Conservation (phyloP, 1,284 basidiomycete genomes). For the Fomes fomentarius region DNA sequence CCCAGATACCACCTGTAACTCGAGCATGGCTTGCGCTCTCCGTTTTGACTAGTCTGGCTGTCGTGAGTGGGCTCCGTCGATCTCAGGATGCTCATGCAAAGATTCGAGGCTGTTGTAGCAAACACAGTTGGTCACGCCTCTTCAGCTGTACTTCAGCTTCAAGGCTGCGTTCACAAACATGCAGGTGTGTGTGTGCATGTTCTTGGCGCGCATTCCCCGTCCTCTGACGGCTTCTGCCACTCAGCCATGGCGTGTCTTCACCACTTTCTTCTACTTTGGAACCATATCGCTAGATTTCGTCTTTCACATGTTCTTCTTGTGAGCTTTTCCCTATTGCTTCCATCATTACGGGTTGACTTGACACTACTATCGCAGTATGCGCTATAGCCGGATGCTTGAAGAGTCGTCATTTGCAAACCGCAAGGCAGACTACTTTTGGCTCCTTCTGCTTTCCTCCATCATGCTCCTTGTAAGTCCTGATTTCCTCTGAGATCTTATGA, state of each 20-base stretch:
- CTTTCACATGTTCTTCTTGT: slow-evolving; percentile 99
- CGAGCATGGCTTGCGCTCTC: slow-evolving; percentile 80
- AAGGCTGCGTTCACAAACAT: slow-evolving; percentile 80
- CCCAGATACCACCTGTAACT: slow-evolving; percentile 89
- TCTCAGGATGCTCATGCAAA: background rate
- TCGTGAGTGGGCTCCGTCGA: slow-evolving; percentile 56
- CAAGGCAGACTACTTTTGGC: slow-evolving; percentile 93
- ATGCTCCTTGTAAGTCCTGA: slow-evolving; percentile 82
- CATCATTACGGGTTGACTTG: background rate
- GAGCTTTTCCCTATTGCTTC: slow-evolving; percentile 41
- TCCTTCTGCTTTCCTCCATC: slow-evolving; percentile 78
- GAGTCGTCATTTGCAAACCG: slow-evolving; percentile 93
- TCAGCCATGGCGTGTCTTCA: slow-evolving; percentile 87
- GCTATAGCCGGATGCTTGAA: slow-evolving; percentile 95
- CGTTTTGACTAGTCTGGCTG: slow-evolving; percentile 79
- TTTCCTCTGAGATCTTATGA: too few species aligned
- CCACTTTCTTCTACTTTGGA: slow-evolving; percentile 97
- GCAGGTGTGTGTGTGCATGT: slow-evolving; percentile 57
- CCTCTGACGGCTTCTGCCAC: background rate
- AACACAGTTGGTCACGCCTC: slow-evolving; percentile 86
- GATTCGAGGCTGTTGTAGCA: slow-evolving; percentile 56
- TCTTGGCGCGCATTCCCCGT: background rate
- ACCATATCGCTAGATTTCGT: slow-evolving; percentile 92
- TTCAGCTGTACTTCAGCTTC: slow-evolving; percentile 92
- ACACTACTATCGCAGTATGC: slow-evolving; percentile 63